Conservation (phyloP, 2,329 filamentous ascomycete genomes). For the Apiospora hydei region DNA sequence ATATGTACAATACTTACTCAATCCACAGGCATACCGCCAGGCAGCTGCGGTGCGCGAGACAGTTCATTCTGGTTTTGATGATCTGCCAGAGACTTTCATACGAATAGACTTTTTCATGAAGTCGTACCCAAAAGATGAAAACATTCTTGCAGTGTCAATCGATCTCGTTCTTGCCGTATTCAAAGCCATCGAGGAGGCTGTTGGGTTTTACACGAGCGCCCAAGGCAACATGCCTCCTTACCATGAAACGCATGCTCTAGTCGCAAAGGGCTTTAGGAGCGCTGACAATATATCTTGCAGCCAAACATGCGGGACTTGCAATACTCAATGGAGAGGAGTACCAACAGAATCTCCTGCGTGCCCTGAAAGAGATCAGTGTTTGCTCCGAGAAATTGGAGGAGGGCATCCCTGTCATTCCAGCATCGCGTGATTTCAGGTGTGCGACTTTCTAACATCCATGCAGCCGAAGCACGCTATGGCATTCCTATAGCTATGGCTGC, state of each 20-base stretch:
- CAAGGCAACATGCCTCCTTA: constrained; percentile 19
- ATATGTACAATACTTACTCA: background rate
- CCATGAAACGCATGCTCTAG: too few species aligned
- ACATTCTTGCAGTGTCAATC: constrained; percentile 22
- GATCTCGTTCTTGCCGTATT: constrained; percentile 26
- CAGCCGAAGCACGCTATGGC: background rate
- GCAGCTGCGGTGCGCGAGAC: constrained; percentile 24
- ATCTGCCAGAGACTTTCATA: constrained; percentile 26
- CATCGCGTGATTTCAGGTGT: background rate
- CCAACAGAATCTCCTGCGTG: background rate
- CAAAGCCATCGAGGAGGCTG: constrained; percentile 25
- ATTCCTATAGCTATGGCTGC: background rate
- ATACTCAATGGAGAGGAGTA: background rate
- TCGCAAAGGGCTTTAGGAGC: too few species aligned
- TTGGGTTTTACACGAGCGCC: constrained; percentile 25
- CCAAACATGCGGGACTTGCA: background rate
- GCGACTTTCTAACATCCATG: background rate
- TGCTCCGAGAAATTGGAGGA: background rate
- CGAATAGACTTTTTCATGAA: constrained; percentile 24
- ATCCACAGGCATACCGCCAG: constrained; percentile 24
- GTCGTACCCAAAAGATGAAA: background rate
- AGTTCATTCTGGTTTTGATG: constrained; percentile 25
- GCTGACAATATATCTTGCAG: background rate
- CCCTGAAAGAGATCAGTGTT: background rate
- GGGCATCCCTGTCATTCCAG: background rate